Evolutionary conservation across 495 filamentous ascomycete genomes (phyloP), one percentile per base, ranked within the genome.

Genomic region (Diplogelasinospora grovesii): DNA sequence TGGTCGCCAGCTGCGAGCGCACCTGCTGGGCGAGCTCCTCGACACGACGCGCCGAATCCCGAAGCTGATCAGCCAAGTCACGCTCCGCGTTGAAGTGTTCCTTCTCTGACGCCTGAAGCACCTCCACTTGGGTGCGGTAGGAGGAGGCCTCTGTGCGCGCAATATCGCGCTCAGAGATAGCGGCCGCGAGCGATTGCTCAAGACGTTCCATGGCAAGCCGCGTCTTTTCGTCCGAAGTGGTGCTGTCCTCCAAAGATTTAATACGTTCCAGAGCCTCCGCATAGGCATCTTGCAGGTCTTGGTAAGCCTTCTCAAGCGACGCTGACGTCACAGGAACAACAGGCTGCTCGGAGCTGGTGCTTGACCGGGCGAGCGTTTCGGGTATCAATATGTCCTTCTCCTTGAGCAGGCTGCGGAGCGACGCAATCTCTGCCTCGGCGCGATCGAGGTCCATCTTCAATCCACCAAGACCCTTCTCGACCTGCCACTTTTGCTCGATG

Each of bases 391-490:
- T 89, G 57, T 95, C 90, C 49, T 89, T 86, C 60, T 95, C 89
- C 53, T 85, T 71, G 13, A 98, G 75, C 16, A 98, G 71, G 18
- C 63, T 74, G 18, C 89, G 79, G 22, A 98, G 66, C 19, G 83
- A 86, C 22, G 72, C 66, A 9, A 90, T 95, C 66, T 98, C 93
- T 56, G 92, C 84, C 61, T 95, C 85, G 3, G 92, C 88, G 45
- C 89, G 85, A 56, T 98, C 93, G 21, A 98, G 77, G 56, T 98
- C 92, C 85, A 95, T 96, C 63, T 95, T 95, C 46, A 98, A 68
- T 28, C 90, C 89, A 43, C 81, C 75, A 10, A 98, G 72, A 18
- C 89, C 88, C 63, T 95, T 94, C 63, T 98, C 92, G 41, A 89
- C 90, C 62, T 92, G 83, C 77, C 83, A 96, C 67, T 96, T 97